Base-by-base conservation (phyloP, 768 basidiomycete genomes). In the Gloeopeniophorella convolvens region DNA sequence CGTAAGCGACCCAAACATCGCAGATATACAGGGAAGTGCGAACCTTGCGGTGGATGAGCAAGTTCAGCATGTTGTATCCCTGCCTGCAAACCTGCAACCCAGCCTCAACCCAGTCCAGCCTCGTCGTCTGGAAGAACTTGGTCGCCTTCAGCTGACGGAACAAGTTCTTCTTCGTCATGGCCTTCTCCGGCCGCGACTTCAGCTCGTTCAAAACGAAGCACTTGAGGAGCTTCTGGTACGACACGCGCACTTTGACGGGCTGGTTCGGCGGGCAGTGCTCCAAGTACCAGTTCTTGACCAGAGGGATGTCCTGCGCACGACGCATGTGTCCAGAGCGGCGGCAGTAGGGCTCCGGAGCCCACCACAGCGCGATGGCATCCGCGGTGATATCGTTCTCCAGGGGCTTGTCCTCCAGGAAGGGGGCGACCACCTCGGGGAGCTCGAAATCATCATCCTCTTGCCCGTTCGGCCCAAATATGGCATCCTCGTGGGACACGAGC, bases 81-180 rank as follows among this genome's bases (percentile, higher is more conserved):
- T 99, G 96, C 58, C 96, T 75, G 72, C 95, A 98, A 45, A 99
- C 95, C 68, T 99, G 96, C 54, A 99, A 70, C 59, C 96, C 96
- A 3, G 95, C 96, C 67, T 99, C 96, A 31, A 99, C 95, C 96
- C 96, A 99, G 67, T 99, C 96, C 59, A 99, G 70, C 58, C 79
- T 90, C 4, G 96, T 99, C 12, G 89, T 91, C 74, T 98, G 96
- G 83, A 99, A 99, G 72, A 99, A 99, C 69, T 98, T 98, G 50
- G 96, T 99, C n/a, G 89, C 85, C 70, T 97, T 98, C 50, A 93
- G 74, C 63, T 93, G 89, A 36, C 91, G 78, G 79, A 99, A 98
- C 42, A 98, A 65, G 63, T 94, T 96, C 72, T 95, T 92, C 81
- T 95, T 98, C 57, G 89, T 86, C 89, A 96, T 95, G 7, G 96